Conservation (phyloP, 148 eudicot genomes). For the Cornus florida region DNA sequence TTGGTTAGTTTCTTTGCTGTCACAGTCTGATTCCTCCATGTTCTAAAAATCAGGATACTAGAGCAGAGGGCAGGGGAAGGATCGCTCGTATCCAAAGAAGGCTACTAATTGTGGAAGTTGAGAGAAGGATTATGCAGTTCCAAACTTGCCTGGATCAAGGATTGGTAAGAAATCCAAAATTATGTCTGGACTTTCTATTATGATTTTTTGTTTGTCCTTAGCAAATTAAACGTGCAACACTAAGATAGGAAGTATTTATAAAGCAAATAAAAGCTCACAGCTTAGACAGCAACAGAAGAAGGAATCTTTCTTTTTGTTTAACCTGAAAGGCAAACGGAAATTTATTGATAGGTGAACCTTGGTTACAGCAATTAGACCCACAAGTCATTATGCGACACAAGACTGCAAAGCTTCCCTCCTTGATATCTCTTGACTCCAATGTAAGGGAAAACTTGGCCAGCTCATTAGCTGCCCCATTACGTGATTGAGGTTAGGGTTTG, state of each 20-base stretch:
- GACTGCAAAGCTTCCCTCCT: no score
- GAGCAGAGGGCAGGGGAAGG: slow-evolving; percentile 96
- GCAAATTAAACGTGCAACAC: background rate
- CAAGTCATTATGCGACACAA: no score
- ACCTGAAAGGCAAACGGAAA: no score
- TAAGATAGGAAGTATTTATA: background rate
- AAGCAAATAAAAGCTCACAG: background rate
- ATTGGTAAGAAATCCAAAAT: slow-evolving; percentile 42
- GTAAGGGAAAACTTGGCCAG: no score
- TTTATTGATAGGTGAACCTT: no score
- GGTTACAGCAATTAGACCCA: no score
- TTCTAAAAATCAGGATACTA: slow-evolving; percentile 56
- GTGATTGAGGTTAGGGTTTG: no score
- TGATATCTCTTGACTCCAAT: no score
- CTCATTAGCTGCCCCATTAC: no score
- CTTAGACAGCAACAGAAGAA: background rate
- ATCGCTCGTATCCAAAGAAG: slow-evolving; percentile 87
- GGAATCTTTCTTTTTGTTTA: background rate
- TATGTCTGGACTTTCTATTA: background rate
- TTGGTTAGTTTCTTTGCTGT: background rate
- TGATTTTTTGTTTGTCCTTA: background rate
- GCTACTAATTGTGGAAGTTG: slow-evolving; percentile 87
- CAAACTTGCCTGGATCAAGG: slow-evolving; percentile 71
- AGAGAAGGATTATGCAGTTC: slow-evolving; percentile 76
- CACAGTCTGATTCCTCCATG: slow-evolving; percentile 6